A percentile compares a stretch with the other conserved stretches of the same genome.
These are phyloP conservation scores for Diaporthe nobilis DNA, from an alignment of 2,329 filamentous ascomycete genomes.

Conservation along the genomic window DNA sequence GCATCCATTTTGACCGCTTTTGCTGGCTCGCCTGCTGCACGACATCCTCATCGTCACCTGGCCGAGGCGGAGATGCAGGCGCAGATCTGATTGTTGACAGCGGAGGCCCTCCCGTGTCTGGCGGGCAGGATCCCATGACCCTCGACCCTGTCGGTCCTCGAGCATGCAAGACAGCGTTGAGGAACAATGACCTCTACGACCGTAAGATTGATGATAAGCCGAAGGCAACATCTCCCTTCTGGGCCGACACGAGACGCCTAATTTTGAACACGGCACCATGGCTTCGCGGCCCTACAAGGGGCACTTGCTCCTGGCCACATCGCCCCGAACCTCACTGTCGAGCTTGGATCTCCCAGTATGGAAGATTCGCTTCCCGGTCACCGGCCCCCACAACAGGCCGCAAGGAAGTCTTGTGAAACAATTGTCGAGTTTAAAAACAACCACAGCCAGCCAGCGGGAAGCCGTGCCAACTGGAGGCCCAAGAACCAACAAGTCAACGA, in stretches of 20 bases:
- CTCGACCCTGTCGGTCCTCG: constrained; percentile 21
- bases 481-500: neutral
- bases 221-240: neutral
- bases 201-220: constrained; percentile 5
- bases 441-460: constrained; percentile 6
- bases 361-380: constrained; percentile 23
- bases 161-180: constrained; percentile 16
- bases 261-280: neutral
- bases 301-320: neutral
- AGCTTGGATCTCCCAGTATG: constrained; percentile 28
- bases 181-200: constrained; percentile 12
- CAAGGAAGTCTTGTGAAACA: constrained; percentile 33
- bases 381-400: constrained; percentile 27
- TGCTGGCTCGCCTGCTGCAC: constrained; percentile 29
- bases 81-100: constrained; percentile 22
- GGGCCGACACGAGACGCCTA: constrained; percentile 5
- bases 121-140: constrained; percentile 5
- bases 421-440: constrained; percentile 31
- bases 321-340: constrained; percentile 11
- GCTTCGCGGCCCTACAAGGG: neutral
- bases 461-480: constrained; percentile 8
- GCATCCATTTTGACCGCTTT: constrained; percentile 24
- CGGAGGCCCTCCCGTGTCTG: constrained; percentile 23
- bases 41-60: constrained; percentile 16
- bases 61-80: constrained; percentile 11